Conservation (phyloP, 495 filamentous ascomycete species). For the Elasticomyces elasticus region DNA sequence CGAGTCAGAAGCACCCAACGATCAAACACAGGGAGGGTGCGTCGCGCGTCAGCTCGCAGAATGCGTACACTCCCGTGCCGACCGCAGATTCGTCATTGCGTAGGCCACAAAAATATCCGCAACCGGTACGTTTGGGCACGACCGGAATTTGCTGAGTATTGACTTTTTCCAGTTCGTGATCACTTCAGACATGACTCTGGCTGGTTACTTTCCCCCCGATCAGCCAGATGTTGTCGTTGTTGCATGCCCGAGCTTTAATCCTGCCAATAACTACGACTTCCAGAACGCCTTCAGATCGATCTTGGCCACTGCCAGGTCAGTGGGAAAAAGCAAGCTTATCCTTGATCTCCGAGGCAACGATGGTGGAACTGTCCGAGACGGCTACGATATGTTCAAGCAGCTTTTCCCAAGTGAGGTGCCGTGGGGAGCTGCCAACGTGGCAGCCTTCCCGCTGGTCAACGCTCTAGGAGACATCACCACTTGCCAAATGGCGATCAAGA, state of each 20-base stretch:
- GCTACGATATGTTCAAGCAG: slow-evolving; percentile 23
- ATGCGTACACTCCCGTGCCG: neutral
- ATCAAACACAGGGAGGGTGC: no score
- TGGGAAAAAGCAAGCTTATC: slow-evolving; percentile 36
- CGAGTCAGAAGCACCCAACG: no score
- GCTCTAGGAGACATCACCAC: neutral
- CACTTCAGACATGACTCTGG: neutral
- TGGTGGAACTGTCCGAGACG: slow-evolving; percentile 38
- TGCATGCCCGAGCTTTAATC: slow-evolving; percentile 40
- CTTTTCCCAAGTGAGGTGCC: neutral
- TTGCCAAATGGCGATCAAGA: neutral
- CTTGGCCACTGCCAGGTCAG: slow-evolving; percentile 30
- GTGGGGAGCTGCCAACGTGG: neutral
- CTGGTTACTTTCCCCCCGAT: slow-evolving; percentile 10
- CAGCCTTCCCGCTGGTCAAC: neutral
- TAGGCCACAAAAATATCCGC: neutral
- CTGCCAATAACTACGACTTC: slow-evolving; percentile 27
- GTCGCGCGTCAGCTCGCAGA: neutral
- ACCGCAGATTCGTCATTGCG: no score
- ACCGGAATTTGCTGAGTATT: neutral
- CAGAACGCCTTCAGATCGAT: slow-evolving; percentile 33
- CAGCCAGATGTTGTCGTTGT: slow-evolving; percentile 33
- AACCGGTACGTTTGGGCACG: no score
- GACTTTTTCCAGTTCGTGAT: neutral
- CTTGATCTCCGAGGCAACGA: slow-evolving; percentile 47